phyloP scores from a whole-genome alignment of 108 stramenopile genomes.

The Conticribra guillardii region DNA sequence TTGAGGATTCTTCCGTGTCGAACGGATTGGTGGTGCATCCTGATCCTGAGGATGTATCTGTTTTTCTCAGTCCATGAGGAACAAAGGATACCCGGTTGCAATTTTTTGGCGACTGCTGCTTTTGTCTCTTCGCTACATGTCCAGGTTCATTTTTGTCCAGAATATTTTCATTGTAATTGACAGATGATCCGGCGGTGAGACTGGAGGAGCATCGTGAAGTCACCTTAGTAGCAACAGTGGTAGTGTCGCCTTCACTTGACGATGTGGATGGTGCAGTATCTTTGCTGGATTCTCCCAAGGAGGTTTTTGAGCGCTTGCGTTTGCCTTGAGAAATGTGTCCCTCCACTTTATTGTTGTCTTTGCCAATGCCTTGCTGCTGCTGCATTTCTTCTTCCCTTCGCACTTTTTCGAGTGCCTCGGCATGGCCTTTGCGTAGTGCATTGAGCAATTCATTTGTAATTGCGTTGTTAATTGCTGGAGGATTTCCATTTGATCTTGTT shows the following conservation, averaged over 20 bases:
- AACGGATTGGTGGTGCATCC: slow-evolving; percentile 25
- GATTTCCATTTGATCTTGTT: not conserved
- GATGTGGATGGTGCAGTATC: not conserved
- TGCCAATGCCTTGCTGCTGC: not conserved
- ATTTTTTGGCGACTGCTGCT: too few relatives aligned
- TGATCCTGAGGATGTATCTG: slow-evolving; percentile 20
- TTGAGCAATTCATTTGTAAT: slow-evolving; percentile 9
- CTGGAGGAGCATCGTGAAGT: slow-evolving; percentile 3
- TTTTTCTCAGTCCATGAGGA: slow-evolving; percentile 2
- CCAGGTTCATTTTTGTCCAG: not conserved
- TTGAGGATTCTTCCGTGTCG: slow-evolving; percentile 28
- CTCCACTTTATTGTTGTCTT: not conserved
- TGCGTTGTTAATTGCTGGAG: not conserved
- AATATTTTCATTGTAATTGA: not conserved
- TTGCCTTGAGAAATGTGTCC: not conserved
- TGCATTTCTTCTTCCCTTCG: slow-evolving; percentile 6
- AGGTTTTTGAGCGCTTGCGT: not conserved
- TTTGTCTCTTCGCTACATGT: too few relatives aligned
- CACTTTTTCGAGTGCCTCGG: slow-evolving; percentile 9
- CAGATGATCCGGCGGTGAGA: not conserved
- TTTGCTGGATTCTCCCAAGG: not conserved
- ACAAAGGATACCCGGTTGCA: not conserved
- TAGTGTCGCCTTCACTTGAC: slow-evolving; percentile 6
- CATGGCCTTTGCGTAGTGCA: slow-evolving; percentile 25
- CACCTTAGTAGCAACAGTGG: slow-evolving; percentile 1